These are phyloP conservation scores for Aspergillus steynii DNA, from an alignment of 495 filamentous ascomycete genomes.

Conservation along the genomic window DNA sequence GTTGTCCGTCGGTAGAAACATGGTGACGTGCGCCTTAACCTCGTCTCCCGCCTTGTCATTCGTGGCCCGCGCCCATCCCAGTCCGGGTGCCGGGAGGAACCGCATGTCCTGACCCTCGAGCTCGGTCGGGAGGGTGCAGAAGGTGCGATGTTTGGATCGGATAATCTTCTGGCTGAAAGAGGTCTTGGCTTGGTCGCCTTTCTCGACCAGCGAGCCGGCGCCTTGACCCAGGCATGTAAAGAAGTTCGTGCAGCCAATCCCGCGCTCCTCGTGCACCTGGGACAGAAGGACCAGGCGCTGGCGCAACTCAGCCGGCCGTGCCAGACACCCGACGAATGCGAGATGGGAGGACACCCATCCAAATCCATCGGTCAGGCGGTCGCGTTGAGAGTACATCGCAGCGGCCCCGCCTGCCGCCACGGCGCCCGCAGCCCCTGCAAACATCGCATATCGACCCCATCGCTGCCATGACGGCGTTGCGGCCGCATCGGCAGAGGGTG, in stretches of 20 bases:
- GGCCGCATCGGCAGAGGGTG: conserved; percentile 47
- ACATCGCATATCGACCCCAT: conserved; percentile 83
- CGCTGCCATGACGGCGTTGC: conserved; percentile 60
- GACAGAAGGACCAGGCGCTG: conserved; percentile 59
- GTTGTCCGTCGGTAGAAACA: conserved; percentile 83
- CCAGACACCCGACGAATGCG: conserved; percentile 90
- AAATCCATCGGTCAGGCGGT: conserved; percentile 70
- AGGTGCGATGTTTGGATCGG: conserved; percentile 65
- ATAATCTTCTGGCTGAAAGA: conserved; percentile 43
- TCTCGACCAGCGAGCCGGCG: conserved; percentile 45
- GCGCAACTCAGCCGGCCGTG: conserved; percentile 72
- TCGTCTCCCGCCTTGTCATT: conserved; percentile 82
- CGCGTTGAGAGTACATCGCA: conserved; percentile 80
- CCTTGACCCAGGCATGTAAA: conserved; percentile 79
- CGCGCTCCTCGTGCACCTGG: conserved; percentile 51
- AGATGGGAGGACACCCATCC: conserved; percentile 87
- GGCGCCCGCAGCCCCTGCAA: conserved; percentile 76
- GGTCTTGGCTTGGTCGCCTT: conserved; percentile 23
- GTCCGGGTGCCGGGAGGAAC: conserved; percentile 24
- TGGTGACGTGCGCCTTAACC: conserved; percentile 77
- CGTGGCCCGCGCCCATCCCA: conserved; percentile 63
- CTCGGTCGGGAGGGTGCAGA: conserved; percentile 72
- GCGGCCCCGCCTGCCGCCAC: conserved; percentile 86
- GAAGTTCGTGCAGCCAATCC: conserved; percentile 74
- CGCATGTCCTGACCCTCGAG: conserved; percentile 39